phyloP scores from a whole-genome alignment of 208 protist genomes.

The Lotmaria passim region DNA sequence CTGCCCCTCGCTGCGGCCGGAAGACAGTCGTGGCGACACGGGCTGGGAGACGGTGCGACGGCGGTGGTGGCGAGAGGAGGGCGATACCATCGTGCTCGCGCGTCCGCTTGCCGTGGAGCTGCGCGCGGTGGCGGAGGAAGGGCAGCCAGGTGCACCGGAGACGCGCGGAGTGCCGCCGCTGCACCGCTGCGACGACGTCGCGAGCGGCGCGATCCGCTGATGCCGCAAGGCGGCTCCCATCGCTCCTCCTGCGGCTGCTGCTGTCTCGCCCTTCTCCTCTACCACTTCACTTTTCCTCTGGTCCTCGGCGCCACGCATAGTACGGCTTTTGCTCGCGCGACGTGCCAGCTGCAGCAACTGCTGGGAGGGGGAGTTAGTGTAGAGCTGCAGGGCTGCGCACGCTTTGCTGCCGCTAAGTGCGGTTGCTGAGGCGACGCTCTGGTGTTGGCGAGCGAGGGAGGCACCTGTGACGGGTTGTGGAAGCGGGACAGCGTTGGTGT shows the following conservation, averaged over 20 bases:
- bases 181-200: slow-evolving; percentile 16
- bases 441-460: background rate
- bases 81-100: slow-evolving; percentile 8
- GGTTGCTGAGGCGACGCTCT: background rate
- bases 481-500: too few relatives aligned
- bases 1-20: background rate
- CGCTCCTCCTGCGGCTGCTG: background rate
- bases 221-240: background rate
- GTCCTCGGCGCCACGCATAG: background rate
- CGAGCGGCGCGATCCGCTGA: slow-evolving; percentile 5
- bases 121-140: slow-evolving; percentile 7
- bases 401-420: background rate
- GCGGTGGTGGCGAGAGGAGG: slow-evolving; percentile 18
- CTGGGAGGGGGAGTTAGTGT: slow-evolving; percentile 23
- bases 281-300: background rate
- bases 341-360: background rate
- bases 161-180: slow-evolving; percentile 34
- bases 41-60: slow-evolving; percentile 3
- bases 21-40: background rate
- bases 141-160: slow-evolving; percentile 4
- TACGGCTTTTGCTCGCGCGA: background rate
- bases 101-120: slow-evolving; percentile 16
- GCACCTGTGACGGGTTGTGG: background rate
- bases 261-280: background rate
- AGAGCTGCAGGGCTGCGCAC: slow-evolving; percentile 32